Evolutionary conservation across 2,329 filamentous ascomycete species (phyloP).

Genomic region (Cytospora schulzeri): DNA sequence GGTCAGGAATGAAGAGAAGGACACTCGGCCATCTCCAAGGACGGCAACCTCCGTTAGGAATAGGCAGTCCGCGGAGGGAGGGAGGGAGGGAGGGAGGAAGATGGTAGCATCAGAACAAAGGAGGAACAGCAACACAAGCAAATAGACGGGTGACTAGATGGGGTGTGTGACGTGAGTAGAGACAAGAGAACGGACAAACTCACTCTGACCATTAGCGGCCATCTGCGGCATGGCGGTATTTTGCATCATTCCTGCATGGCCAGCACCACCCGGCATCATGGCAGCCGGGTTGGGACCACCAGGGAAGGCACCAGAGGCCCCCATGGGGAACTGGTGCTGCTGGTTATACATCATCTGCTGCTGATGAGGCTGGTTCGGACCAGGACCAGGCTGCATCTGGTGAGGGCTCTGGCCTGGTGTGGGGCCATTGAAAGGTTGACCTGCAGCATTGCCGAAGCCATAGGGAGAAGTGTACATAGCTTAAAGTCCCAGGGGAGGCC

Average conservation of each 20-base stretch:
- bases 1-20: neutral
- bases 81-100: neutral
- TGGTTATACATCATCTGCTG: slow-evolving; percentile 65
- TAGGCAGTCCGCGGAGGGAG: neutral
- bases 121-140: slow-evolving; percentile 19
- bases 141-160: slow-evolving; percentile 18
- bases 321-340: slow-evolving; percentile 62
- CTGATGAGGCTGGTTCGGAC: slow-evolving; percentile 44
- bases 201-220: slow-evolving; percentile 62
- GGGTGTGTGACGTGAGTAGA: slow-evolving; percentile 26
- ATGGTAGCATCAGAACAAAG: slow-evolving; percentile 23
- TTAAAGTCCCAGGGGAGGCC: slow-evolving; percentile 28
- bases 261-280: slow-evolving; percentile 56
- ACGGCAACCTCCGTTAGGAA: slow-evolving; percentile 5
- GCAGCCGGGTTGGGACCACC: slow-evolving; percentile 50
- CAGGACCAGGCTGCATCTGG: slow-evolving; percentile 48
- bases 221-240: slow-evolving; percentile 62
- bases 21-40: slow-evolving; percentile 4
- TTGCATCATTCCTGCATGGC: slow-evolving; percentile 65
- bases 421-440: slow-evolving; percentile 55
- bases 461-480: slow-evolving; percentile 60
- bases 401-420: slow-evolving; percentile 50
- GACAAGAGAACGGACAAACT: slow-evolving; percentile 41
- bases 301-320: slow-evolving; percentile 52
- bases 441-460: slow-evolving; percentile 55